These are phyloP conservation scores for Candida arabinofermentans DNA, from an alignment of 805 yeast genomes.

Conservation along the genomic window DNA sequence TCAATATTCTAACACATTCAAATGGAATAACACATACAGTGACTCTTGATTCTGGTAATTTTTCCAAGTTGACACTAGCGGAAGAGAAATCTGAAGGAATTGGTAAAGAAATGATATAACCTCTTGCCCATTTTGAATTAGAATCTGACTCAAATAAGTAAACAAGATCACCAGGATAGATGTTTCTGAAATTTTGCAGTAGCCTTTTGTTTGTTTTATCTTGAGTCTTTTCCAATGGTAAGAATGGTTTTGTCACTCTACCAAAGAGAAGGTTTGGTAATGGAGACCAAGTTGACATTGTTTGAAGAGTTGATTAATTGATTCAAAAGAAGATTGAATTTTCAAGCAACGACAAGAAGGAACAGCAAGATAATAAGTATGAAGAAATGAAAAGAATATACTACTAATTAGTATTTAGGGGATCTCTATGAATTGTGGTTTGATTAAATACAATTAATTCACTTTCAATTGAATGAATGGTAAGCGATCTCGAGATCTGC, in stretches of 20 bases:
- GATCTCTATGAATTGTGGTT: no score
- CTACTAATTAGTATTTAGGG: no score
- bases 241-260: conserved; percentile 38
- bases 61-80: conserved; percentile 56
- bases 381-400: no score
- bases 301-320: neutral
- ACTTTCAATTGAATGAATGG: no score
- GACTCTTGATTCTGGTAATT: conserved; percentile 53
- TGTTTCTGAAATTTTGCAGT: conserved; percentile 34
- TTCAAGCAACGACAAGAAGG: neutral
- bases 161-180: conserved; percentile 75
- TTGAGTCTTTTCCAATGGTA: conserved; percentile 36
- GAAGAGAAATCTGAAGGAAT: conserved; percentile 65
- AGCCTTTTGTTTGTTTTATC: conserved; percentile 8
- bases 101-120: conserved; percentile 66
- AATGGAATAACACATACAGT: conserved; percentile 60
- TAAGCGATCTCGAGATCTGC: no score
- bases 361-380: no score
- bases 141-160: conserved; percentile 58
- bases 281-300: conserved; percentile 41
- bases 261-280: conserved; percentile 43
- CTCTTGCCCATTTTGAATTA: conserved; percentile 70
- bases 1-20: conserved; percentile 44
- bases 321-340: neutral
- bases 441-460: no score